Base-by-base conservation (phyloP, 176 grass and related monocot species). In the Carex cristatella region DNA sequence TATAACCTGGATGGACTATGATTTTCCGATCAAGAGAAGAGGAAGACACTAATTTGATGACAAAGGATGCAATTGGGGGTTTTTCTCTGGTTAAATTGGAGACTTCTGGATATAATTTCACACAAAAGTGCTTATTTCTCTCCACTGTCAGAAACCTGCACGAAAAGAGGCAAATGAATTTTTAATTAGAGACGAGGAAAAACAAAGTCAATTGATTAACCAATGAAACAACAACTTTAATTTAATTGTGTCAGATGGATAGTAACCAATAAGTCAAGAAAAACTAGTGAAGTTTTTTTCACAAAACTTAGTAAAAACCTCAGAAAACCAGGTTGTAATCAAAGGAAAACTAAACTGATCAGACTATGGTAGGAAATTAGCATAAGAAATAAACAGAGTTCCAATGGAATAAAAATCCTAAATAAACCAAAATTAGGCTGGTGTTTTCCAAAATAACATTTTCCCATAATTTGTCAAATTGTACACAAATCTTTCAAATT, bases 81-180 rank as follows among this genome's bases (percentile, higher is more conserved):
- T 91, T 61, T 42, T 95, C 90, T 87, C 86, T 92, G 7, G 87
- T 83, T 44, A 88, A 91, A 58, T 54, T 91, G 3, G 90, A 92
- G 46, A 91, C 84, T 44, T 99, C 93, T 3, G 87, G 88, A 83
- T 88, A 95, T 62, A 99, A 85, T 83, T 95, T 99, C 88, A 99
- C 90, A 30, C 62, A 92, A 30, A 94, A 85, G 55, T 95, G 93
- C 81, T 94, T 95, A 79, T 94, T 95, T 89, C 88, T 99, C 88
- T 99, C 96, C 84, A 99, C 93, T 67, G 87, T 92, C 44, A 99
- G 71, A 87, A 90, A 90, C 96, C 96, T 95, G 87, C 86, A 83
- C 1, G 3, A 83, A 69, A 56, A 83, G 13, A 83, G 30, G 49
- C 23, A n/a, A 27, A 44, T 33, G 12, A 53, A 7, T 33, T 57